Evolutionary conservation across 2,329 filamentous ascomycete genomes (phyloP).

Genomic region (Diaporthe nobilis): DNA sequence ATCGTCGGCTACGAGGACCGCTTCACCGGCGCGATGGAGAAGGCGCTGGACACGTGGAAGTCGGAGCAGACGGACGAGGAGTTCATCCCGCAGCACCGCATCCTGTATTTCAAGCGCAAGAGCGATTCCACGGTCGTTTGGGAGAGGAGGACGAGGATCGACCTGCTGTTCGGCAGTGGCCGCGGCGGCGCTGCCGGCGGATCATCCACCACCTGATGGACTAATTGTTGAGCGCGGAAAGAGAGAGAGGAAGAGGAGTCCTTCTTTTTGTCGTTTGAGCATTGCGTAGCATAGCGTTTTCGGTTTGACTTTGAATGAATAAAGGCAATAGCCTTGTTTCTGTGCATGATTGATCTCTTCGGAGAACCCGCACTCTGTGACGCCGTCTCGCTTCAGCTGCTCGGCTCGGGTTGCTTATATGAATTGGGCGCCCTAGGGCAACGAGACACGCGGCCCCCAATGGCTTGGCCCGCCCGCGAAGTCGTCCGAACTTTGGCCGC

Average conservation of each 20-base stretch:
- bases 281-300: conserved; percentile 6
- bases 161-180: conserved; percentile 70
- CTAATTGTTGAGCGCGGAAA: background rate
- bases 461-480: background rate
- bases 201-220: background rate
- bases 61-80: conserved; percentile 74
- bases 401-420: background rate
- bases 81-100: conserved; percentile 76
- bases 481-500: background rate
- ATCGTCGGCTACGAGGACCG: conserved; percentile 74
- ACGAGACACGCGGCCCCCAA: background rate
- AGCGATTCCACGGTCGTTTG: conserved; percentile 68
- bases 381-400: background rate
- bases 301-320: background rate
- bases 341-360: background rate
- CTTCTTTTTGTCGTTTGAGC: background rate
- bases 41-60: conserved; percentile 69
- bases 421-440: background rate
- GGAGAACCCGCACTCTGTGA: background rate
- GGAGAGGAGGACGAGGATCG: conserved; percentile 68
- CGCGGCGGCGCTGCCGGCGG: conserved; percentile 47
- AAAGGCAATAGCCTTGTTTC: background rate
- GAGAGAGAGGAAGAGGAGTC: no score
- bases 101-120: conserved; percentile 71
- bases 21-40: conserved; percentile 69